These are phyloP conservation scores for Podila epicladia DNA, from an alignment of 192 early-diverging fungal species.

Conservation along the genomic window DNA sequence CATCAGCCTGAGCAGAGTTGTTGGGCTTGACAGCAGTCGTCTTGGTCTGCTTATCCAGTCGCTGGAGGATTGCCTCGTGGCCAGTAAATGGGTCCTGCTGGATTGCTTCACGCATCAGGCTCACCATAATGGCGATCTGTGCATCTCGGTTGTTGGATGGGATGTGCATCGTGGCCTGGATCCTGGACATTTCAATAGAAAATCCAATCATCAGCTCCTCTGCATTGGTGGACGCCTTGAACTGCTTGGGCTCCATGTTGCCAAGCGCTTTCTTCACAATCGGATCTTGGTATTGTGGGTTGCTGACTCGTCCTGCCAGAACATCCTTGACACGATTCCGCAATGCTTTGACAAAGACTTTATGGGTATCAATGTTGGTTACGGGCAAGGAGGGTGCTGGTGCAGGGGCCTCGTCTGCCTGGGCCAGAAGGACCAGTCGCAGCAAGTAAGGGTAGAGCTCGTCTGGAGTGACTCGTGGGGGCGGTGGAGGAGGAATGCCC, in stretches of 20 bases:
- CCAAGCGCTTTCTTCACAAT: constrained; percentile 48
- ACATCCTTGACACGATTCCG: constrained; percentile 56
- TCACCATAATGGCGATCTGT: constrained; percentile 56
- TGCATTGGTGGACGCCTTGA: constrained; percentile 52
- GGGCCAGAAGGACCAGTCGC: constrained; percentile 32
- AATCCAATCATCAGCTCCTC: constrained; percentile 60
- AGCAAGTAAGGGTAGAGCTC: constrained; percentile 45
- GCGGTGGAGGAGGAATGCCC: constrained; percentile 6
- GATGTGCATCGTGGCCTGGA: constrained; percentile 43
- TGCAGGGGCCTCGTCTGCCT: constrained; percentile 22
- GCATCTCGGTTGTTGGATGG: constrained; percentile 53
- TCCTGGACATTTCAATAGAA: constrained; percentile 51
- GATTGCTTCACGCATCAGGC: constrained; percentile 56
- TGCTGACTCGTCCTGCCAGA: constrained; percentile 53
- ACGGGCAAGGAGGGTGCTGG: constrained; percentile 9
- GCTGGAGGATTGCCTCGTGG: constrained; percentile 24
- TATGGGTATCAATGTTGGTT: constrained; percentile 54
- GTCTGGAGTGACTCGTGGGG: constrained; percentile 17
- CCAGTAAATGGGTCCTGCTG: constrained; percentile 48
- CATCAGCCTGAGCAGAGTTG: constrained; percentile 44
- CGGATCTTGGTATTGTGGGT: constrained; percentile 56
- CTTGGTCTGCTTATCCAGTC: constrained; percentile 24
- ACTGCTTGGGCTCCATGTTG: constrained; percentile 52
- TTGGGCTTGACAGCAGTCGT: constrained; percentile 19
- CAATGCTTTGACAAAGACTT: constrained; percentile 56